Percentiles rank a stretch among this genome's conserved stretches.
Conservation (phyloP, 2,329 filamentous ascomycete species). For the Phoma sp. region DNA sequence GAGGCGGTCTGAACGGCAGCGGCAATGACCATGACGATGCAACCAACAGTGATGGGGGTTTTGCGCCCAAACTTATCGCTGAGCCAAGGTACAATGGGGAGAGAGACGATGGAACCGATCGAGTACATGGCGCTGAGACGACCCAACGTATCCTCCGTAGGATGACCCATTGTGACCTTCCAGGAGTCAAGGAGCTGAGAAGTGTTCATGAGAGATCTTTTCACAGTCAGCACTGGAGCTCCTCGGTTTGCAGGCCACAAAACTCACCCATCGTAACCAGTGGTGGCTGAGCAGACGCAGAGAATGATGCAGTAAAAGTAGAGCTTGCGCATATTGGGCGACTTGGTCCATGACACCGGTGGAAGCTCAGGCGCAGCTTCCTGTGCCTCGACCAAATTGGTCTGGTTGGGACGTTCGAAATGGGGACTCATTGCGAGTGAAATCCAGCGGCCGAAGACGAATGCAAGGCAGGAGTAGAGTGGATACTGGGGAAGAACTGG, state of each 20-base stretch:
- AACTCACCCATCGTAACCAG: constrained; percentile 58
- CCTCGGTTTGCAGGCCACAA: neutral
- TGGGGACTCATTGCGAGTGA: constrained; percentile 17
- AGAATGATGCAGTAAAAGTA: constrained; percentile 58
- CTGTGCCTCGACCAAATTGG: constrained; percentile 23
- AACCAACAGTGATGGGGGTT: constrained; percentile 44
- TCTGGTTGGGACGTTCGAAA: constrained; percentile 20
- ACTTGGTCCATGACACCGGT: constrained; percentile 14
- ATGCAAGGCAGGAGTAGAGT: constrained; percentile 15
- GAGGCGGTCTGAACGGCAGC: constrained; percentile 25
- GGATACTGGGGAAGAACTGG: constrained; percentile 22
- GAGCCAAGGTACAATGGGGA: constrained; percentile 33
- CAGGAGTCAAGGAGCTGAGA: constrained; percentile 43
- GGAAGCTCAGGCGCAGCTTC: constrained; percentile 20
- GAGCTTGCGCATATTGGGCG: constrained; percentile 54
- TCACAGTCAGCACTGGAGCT: constrained; percentile 1
- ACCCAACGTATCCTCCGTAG: constrained; percentile 43
- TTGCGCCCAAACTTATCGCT: constrained; percentile 50
- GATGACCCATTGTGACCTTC: constrained; percentile 40
- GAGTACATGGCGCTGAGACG: constrained; percentile 50
- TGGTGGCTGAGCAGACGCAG: constrained; percentile 60
- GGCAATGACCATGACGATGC: constrained; percentile 50
- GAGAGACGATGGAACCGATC: constrained; percentile 40
- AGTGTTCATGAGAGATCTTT: constrained; percentile 14
- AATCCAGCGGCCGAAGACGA: constrained; percentile 12